These are phyloP conservation scores for Houttuynia cordata DNA, from an alignment of 164 flowering plant genomes.

Conservation along the genomic window DNA sequence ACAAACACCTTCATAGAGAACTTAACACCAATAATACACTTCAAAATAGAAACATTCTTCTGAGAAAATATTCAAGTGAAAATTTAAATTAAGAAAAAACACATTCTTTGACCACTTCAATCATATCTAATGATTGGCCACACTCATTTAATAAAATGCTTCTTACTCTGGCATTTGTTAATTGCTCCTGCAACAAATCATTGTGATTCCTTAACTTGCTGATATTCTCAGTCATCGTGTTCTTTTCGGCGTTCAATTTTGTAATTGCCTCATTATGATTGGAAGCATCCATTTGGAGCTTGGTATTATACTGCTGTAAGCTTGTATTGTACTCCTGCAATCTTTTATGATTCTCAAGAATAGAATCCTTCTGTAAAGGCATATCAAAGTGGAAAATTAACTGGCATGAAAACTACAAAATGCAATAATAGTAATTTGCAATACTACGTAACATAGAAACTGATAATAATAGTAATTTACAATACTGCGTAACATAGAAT, in stretches of 20 bases:
- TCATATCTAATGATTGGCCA: conserved; percentile 1
- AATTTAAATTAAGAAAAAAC: too few species aligned
- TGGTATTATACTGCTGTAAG: conserved; percentile 84
- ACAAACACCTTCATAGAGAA: too few species aligned
- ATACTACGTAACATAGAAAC: not conserved
- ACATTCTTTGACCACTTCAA: too few species aligned
- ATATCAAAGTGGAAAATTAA: not conserved
- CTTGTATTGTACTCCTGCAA: conserved; percentile 88
- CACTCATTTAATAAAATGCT: too few species aligned
- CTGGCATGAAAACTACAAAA: not conserved
- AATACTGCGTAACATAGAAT: not conserved
- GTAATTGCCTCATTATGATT: conserved; percentile 49
- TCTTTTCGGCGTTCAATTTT: conserved; percentile 66
- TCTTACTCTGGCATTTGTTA: conserved; percentile 53
- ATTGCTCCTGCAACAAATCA: conserved; percentile 52
- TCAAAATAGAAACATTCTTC: too few species aligned
- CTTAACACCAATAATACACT: too few species aligned
- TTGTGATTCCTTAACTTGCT: conserved; percentile 50
- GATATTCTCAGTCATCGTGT: conserved; percentile 63
- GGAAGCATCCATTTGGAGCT: conserved; percentile 74
- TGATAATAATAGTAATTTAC: not conserved
- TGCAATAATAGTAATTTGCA: not conserved
- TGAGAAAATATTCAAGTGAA: too few species aligned
- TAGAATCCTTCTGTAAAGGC: conserved; percentile 40
- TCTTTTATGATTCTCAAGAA: conserved; percentile 62